Conservation (phyloP, 805 yeast species). For the Suhomyces xylopsoci region DNA sequence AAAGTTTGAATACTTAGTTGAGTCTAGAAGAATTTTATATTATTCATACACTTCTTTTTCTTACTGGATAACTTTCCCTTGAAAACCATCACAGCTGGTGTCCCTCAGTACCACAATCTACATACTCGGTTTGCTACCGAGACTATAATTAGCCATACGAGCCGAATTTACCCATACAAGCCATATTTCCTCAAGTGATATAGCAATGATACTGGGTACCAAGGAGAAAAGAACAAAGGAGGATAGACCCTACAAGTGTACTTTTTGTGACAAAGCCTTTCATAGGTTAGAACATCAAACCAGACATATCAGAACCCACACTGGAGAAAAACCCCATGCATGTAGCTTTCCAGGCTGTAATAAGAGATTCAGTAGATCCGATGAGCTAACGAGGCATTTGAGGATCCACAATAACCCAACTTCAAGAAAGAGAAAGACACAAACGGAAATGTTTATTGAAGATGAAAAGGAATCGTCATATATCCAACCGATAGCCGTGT, state of each 20-base stretch:
- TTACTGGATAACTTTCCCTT: background rate
- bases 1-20: background rate
- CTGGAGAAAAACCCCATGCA: slow-evolving; percentile 80
- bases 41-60: background rate
- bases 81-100: background rate
- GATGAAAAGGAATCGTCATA: slow-evolving; percentile 4
- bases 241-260: slow-evolving; percentile 64
- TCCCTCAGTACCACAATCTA: background rate
- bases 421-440: slow-evolving; percentile 56
- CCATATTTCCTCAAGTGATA: background rate
- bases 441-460: slow-evolving; percentile 3
- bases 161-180: background rate
- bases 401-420: slow-evolving; percentile 73
- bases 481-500: background rate
- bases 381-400: slow-evolving; percentile 70
- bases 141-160: background rate
- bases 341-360: slow-evolving; percentile 70
- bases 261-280: slow-evolving; percentile 70
- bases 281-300: slow-evolving; percentile 77
- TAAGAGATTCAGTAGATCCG: slow-evolving; percentile 66
- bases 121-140: background rate
- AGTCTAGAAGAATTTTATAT: background rate
- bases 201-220: slow-evolving; percentile 6
- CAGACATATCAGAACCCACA: slow-evolving; percentile 74
- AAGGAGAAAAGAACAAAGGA: slow-evolving; percentile 12